These are phyloP conservation scores for Oligophagozyma castellii DNA, from an alignment of 1,139 yeast species.

Conservation along the genomic window DNA sequence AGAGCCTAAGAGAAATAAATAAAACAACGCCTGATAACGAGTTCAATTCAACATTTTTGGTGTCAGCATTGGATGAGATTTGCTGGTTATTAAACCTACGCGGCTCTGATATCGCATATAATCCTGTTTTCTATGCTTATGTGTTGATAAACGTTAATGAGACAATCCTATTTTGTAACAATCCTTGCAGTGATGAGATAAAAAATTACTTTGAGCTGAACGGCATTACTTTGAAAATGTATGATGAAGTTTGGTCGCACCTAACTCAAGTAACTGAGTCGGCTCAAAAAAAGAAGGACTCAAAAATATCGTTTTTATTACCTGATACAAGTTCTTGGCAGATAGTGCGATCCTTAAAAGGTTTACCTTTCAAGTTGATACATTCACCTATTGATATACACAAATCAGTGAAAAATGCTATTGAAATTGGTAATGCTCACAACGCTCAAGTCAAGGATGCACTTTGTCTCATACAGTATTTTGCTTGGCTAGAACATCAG, in stretches of 20 bases:
- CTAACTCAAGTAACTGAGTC: constrained; percentile 23
- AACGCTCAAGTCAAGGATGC: constrained; percentile 82
- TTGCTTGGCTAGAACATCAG: constrained; percentile 76
- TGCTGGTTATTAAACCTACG: constrained; percentile 88
- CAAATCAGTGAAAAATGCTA: constrained; percentile 64
- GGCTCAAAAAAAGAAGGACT: constrained; percentile 6
- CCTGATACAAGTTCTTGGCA: constrained; percentile 76
- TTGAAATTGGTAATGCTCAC: constrained; percentile 65
- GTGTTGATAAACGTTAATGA: constrained; percentile 43
- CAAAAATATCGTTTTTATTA: constrained; percentile 34
- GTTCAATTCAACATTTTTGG: constrained; percentile 29
- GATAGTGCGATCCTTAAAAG: constrained; percentile 32
- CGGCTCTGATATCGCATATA: constrained; percentile 74
- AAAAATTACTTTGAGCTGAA: constrained; percentile 20
- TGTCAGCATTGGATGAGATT: constrained; percentile 74
- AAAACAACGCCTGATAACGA: constrained; percentile 18
- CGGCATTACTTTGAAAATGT: constrained; percentile 37
- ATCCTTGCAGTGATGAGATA: constrained; percentile 23
- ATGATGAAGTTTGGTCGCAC: constrained; percentile 42
- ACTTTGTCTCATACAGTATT: constrained; percentile 59
- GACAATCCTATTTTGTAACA: constrained; percentile 49
- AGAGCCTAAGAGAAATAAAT: constrained; percentile 11
- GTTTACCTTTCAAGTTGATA: constrained; percentile 28
- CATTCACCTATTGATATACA: constrained; percentile 53
- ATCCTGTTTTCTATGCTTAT: constrained; percentile 85